Conservation (phyloP, 345 rosid genomes). For the Psidium friedrichsthalianum region DNA sequence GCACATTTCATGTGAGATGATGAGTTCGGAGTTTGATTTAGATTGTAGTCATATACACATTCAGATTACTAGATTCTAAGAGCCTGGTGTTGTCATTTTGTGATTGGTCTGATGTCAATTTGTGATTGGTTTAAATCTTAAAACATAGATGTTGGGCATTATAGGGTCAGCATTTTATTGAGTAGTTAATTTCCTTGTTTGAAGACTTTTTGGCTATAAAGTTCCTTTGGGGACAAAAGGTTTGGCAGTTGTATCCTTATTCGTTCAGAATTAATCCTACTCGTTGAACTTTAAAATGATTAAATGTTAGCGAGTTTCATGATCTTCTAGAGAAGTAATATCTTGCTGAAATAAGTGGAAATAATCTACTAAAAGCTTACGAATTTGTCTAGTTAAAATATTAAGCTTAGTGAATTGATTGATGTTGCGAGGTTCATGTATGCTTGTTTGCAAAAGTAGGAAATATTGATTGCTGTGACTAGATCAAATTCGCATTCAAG, state of each 20-base stretch:
- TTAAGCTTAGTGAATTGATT: neutral
- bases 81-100: neutral
- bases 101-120: neutral
- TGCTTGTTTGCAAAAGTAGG: neutral
- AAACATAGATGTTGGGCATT: neutral
- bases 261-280: neutral
- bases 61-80: neutral
- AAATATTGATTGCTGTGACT: neutral
- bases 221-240: neutral
- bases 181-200: neutral
- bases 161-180: neutral
- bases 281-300: neutral
- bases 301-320: neutral
- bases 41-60: neutral
- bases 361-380: neutral
- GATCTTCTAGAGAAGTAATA: slow-evolving; percentile 2
- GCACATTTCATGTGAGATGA: neutral
- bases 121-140: neutral
- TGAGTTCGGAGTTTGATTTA: neutral
- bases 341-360: slow-evolving; percentile 6
- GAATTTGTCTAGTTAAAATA: neutral
- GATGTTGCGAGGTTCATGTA: neutral
- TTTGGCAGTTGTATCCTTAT: neutral
- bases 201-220: neutral
- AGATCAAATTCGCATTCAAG: neutral